These are phyloP conservation scores for Rhynchosporium graminicola DNA, from an alignment of 2,329 filamentous ascomycete genomes.

Conservation along the genomic window DNA sequence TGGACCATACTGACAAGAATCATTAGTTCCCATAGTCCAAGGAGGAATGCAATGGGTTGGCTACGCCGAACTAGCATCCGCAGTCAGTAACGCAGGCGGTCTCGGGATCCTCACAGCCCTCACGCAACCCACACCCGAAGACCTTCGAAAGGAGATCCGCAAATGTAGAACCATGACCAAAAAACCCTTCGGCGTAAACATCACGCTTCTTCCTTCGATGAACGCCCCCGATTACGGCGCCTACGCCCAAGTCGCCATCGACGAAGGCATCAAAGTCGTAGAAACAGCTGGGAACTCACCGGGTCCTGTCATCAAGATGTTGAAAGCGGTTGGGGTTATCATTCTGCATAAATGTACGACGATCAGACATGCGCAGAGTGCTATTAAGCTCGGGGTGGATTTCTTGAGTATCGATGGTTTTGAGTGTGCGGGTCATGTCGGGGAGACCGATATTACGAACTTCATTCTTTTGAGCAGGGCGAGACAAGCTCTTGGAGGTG, in stretches of 20 bases:
- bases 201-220: conserved; percentile 88
- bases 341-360: conserved; percentile 98
- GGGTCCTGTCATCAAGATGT: conserved; percentile 83
- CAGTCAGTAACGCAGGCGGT: conserved; percentile 79
- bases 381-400: conserved; percentile 92
- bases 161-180: conserved; percentile 78
- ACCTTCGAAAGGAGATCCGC: conserved; percentile 89
- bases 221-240: conserved; percentile 89
- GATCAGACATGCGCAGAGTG: conserved; percentile 87
- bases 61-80: conserved; percentile 75
- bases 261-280: conserved; percentile 87
- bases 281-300: conserved; percentile 92
- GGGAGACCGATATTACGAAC: conserved; percentile 85
- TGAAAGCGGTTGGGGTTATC: conserved; percentile 77
- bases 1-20: conserved; percentile 24
- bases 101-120: conserved; percentile 83
- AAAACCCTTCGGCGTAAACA: conserved; percentile 87
- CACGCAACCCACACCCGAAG: conserved; percentile 89
- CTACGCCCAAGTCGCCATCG: conserved; percentile 89
- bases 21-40: conserved; percentile 74
- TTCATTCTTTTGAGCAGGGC: conserved; percentile 85
- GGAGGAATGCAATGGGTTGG: conserved; percentile 88
- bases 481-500: conserved; percentile 70
- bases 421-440: conserved; percentile 89
- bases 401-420: conserved; percentile 97